Conservation (phyloP, 345 rosid species). For the Crucihimalaya himalaica region DNA sequence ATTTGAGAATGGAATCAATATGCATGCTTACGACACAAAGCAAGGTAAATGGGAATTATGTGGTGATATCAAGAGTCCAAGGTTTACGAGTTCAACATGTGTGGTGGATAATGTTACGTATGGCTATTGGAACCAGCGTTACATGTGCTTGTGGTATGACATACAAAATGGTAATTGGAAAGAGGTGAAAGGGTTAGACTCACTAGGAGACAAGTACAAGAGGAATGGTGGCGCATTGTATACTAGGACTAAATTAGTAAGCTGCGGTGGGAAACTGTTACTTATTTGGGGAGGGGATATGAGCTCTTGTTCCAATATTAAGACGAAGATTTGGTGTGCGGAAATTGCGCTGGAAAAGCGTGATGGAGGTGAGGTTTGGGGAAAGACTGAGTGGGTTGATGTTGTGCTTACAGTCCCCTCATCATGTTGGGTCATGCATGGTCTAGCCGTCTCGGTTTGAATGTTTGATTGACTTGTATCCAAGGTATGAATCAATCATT, state of each 20-base stretch:
- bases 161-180: background rate
- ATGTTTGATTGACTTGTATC: background rate
- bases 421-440: background rate
- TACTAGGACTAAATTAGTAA: background rate
- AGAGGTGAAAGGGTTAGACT: background rate
- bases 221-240: background rate
- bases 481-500: background rate
- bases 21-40: conserved; percentile 9
- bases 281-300: background rate
- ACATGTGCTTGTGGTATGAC: background rate
- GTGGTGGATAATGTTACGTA: background rate
- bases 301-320: background rate
- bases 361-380: background rate
- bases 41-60: background rate
- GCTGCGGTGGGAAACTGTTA: conserved; percentile 9
- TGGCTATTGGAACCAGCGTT: background rate
- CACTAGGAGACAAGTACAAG: background rate
- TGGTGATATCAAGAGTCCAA: background rate
- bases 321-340: background rate
- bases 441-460: background rate
- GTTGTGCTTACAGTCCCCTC: background rate
- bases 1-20: too few relatives aligned
- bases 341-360: background rate
- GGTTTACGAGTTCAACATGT: background rate
- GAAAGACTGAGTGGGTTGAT: background rate